These are phyloP conservation scores for Phalaenopsis equestris DNA, from an alignment of 106 monocot species.

Conservation along the genomic window DNA sequence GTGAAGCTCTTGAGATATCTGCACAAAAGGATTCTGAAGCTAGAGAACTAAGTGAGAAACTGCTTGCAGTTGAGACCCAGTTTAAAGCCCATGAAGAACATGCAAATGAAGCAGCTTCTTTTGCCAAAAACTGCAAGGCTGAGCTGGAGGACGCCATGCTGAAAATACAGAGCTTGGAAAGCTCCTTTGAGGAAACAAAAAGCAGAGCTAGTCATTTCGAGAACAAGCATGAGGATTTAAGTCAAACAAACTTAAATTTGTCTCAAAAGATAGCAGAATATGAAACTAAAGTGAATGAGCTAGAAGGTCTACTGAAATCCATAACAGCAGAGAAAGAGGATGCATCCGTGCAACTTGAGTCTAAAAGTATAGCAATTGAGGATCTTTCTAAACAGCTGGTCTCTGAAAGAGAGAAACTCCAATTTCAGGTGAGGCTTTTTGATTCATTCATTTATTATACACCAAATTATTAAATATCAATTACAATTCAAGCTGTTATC, in stretches of 20 bases:
- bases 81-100: slow-evolving; percentile 43
- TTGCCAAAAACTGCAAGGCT: slow-evolving; percentile 30
- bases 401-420: slow-evolving; percentile 42
- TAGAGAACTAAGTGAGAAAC: slow-evolving; percentile 39
- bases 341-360: slow-evolving; percentile 28
- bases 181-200: slow-evolving; percentile 19
- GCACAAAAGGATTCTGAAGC: slow-evolving; percentile 48
- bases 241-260: slow-evolving; percentile 39
- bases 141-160: slow-evolving; percentile 48
- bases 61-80: slow-evolving; percentile 39
- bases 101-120: slow-evolving; percentile 25
- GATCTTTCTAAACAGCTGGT: slow-evolving; percentile 38
- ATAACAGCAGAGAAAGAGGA: slow-evolving; percentile 49
- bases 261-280: slow-evolving; percentile 43
- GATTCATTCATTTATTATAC: not conserved
- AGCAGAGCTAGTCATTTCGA: slow-evolving; percentile 24
- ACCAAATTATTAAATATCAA: not conserved
- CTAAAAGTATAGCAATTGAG: slow-evolving; percentile 31
- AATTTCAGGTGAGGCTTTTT: slow-evolving; percentile 42
- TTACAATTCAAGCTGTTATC: not conserved
- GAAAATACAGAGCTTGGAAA: slow-evolving; percentile 37
- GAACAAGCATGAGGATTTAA: slow-evolving; percentile 44
- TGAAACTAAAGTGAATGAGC: slow-evolving; percentile 42
- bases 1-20: slow-evolving; percentile 45
- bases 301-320: slow-evolving; percentile 31